Percentiles rank a stretch among this genome's conserved stretches.
Evolutionary conservation across 2,329 filamentous ascomycete species (phyloP).

Genomic region (Apiospora aurea): DNA sequence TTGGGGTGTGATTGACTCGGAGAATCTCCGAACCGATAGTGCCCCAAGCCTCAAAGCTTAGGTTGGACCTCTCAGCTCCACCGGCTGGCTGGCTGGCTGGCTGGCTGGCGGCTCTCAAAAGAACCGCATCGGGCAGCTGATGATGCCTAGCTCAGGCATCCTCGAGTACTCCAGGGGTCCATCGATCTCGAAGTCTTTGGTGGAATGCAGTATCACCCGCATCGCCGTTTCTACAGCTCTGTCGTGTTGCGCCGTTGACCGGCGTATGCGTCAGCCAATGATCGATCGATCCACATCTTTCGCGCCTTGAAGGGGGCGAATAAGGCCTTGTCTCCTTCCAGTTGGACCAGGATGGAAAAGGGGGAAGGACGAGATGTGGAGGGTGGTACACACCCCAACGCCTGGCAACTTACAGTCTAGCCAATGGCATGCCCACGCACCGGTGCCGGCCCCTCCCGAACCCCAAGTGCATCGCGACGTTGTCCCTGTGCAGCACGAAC

Average conservation of each 20-base stretch:
- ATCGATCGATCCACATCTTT: not conserved
- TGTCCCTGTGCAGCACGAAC: slow-evolving; percentile 32
- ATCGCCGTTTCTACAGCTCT: slow-evolving; percentile 30
- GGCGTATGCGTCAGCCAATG: not conserved
- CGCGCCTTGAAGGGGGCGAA: not conserved
- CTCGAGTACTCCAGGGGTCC: slow-evolving; percentile 32
- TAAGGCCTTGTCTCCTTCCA: not conserved
- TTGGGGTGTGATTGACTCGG: not conserved
- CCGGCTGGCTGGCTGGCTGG: not conserved
- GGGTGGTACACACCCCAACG: not conserved
- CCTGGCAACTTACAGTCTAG: slow-evolving; percentile 27
- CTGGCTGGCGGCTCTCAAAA: not conserved
- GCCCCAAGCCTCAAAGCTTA: not conserved
- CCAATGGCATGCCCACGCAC: slow-evolving; percentile 34
- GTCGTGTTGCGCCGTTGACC: no score
- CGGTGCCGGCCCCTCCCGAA: slow-evolving; percentile 34
- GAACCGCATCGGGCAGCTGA: slow-evolving; percentile 31
- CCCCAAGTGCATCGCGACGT: slow-evolving; percentile 32
- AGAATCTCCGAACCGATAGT: slow-evolving; percentile 5
- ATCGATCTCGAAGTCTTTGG: slow-evolving; percentile 31
- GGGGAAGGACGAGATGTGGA: not conserved
- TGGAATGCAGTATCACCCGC: slow-evolving; percentile 29
- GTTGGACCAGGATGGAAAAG: not conserved
- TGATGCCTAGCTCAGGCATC: slow-evolving; percentile 35
- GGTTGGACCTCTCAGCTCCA: not conserved